Base-by-base conservation (phyloP, 768 basidiomycete species). In the Trametes cingulata region DNA sequence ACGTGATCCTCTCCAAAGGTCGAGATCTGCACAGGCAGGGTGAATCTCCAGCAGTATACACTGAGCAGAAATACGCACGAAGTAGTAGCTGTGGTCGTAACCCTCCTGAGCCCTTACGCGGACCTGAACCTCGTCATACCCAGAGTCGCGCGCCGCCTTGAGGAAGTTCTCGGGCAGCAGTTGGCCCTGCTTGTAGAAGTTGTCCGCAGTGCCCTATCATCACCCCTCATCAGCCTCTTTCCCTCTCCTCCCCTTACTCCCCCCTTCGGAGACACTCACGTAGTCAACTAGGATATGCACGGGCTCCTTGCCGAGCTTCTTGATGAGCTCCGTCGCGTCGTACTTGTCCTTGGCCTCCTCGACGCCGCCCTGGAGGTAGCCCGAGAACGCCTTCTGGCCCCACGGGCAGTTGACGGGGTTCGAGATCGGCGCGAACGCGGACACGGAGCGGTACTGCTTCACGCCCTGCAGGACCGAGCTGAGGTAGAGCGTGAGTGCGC, bases 51-150 rank as follows among this genome's bases (percentile, higher is more conserved):
- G 15, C 2, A 13, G 12, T 2, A 20, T 20, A 43, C 27, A 40
- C 6, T 13, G 27, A 25, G 15, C 17, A 15, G 55, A 56, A 6
- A 12, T 43, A 74, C 78, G 65, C 67, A 88, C 93, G 69, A 96
- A 97, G 74, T 87, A 95, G 71, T 95, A 95, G 52, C 86, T 86
- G 69, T 94, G 91, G 68, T 95, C 93, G 69, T 95, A 96, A 25
- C 86, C 92, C 50, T 87, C 86, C 45, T 95, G 91, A 60, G 81
- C 80, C 63, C 91, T 80, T 20, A 97, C 90, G 43, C 84, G 77
- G 7, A 98, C 91, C 71, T 91, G 86, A 17, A 82, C 77, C 66
- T 90, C 85, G 60, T 85, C 84, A 66, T 89, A 83, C 4, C 91
- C 90, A 6, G 85, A 80, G 60, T 85, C 82, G 59, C 89, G 81